phyloP scores from a whole-genome alignment of 768 basidiomycete genomes.

The Podaxis mareebaensis region DNA sequence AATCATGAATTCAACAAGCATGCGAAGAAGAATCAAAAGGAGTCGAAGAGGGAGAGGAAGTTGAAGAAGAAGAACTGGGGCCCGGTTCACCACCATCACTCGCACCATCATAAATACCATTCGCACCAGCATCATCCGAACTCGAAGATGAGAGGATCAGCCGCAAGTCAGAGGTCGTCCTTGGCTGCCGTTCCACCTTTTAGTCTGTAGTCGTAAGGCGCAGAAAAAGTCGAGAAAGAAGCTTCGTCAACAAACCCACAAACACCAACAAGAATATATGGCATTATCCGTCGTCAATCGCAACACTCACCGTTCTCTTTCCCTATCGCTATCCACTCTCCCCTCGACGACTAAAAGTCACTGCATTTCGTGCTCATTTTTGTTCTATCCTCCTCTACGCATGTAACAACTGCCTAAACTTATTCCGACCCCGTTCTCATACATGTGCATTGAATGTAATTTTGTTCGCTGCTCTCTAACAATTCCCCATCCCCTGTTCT shows the following conservation, averaged over 20 bases:
- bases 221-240: not conserved
- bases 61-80: conserved; percentile 60
- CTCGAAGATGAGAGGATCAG: conserved; percentile 55
- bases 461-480: not conserved
- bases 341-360: not conserved
- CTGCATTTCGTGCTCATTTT: not conserved
- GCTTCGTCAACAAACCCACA: not conserved
- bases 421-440: not conserved
- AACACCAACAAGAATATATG: not conserved
- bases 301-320: not conserved
- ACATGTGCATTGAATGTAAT: conserved; percentile 3
- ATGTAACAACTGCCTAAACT: not conserved
- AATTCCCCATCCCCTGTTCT: not conserved
- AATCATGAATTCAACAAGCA: conserved; percentile 32
- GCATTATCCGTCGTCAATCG: conserved; percentile 4
- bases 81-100: conserved; percentile 43
- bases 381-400: not conserved
- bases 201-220: conserved; percentile 24
- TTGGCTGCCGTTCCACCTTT: conserved; percentile 32
- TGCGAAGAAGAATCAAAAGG: conserved; percentile 58
- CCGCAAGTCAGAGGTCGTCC: conserved; percentile 53
- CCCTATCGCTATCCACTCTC: not conserved
- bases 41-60: conserved; percentile 68
- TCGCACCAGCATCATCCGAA: conserved; percentile 67
- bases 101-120: conserved; percentile 29